Evolutionary conservation across 1,139 yeast species (phyloP).

Genomic region (Spathaspora jeffriesii): DNA sequence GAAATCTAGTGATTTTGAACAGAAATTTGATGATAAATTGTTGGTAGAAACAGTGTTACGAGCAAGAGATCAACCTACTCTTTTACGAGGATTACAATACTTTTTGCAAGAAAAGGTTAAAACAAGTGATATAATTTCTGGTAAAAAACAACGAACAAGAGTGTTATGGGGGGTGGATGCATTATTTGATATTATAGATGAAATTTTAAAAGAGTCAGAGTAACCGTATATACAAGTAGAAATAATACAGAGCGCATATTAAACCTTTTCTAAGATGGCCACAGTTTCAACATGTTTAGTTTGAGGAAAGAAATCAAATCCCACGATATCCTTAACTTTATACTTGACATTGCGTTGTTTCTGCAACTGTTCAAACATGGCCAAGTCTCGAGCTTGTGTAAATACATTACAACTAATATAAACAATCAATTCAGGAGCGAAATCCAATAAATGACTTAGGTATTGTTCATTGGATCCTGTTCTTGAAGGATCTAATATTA

Average conservation of each 20-base stretch:
- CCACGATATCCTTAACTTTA: constrained; percentile 30
- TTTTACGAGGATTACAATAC: constrained; percentile 73
- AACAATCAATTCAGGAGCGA: constrained; percentile 36
- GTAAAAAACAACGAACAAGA: constrained; percentile 61
- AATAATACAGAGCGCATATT: background rate
- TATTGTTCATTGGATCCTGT: constrained; percentile 39
- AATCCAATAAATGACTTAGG: constrained; percentile 34
- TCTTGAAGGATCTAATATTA: constrained; percentile 49
- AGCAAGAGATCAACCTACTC: constrained; percentile 61
- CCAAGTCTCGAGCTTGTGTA: constrained; percentile 47
- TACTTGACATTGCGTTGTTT: constrained; percentile 17
- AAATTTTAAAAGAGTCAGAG: constrained; percentile 26
- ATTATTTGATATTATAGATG: constrained; percentile 55
- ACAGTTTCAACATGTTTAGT: constrained; percentile 49
- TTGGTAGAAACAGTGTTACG: constrained; percentile 57
- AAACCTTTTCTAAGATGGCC: constrained; percentile 30
- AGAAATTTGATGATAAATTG: constrained; percentile 52
- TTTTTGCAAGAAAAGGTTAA: constrained; percentile 59
- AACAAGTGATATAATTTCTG: constrained; percentile 51
- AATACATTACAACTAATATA: constrained; percentile 49
- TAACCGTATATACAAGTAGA: background rate
- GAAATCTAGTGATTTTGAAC: constrained; percentile 32
- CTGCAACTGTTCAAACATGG: constrained; percentile 26
- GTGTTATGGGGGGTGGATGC: constrained; percentile 72
- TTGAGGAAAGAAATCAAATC: constrained; percentile 51